Evolutionary conservation across 805 yeast genomes (phyloP), one percentile per base, ranked within the genome.

Genomic region (Yarrowia sp.): DNA sequence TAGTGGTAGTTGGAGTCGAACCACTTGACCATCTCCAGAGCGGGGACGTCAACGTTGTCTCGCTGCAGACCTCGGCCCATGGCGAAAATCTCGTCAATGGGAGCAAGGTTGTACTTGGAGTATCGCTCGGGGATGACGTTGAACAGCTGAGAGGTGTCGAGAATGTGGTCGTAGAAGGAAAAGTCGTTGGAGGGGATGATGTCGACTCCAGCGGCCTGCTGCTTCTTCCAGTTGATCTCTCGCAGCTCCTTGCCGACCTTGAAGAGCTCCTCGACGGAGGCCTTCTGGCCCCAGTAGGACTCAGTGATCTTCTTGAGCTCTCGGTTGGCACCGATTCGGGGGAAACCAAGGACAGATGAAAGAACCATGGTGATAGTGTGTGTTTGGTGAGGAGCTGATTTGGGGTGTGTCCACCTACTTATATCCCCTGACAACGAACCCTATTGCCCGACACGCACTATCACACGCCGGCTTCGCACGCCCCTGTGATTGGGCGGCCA

Each of bases 51-150:
- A 73, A 95, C 97, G 71, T 96, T 96, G 80, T 89, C 87, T 83
- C 95, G 90, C 84, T 95, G 99, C 79, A 95, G 85, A 87, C 99
- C 99, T 86, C 99, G 92, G 82, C 98, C 99, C 98, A 95, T 95
- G 76, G 99, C 99, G 79, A 95, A 95, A 75, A 90, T 81, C 69
- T 91, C 90, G 81, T 95, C 99, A 72, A 95, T 84, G 78, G 91
- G 87, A 71, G 91, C 85, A 78, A 95, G 86, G 74, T 88, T 86
- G 81, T 83, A 90, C 84, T 95, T 89, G 81, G 93, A 83, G 88
- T 95, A 95, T 82, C 98, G 89, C 75, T 91, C 96, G 78, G 99
- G 99, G 77, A 95, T 85, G 73, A 87, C 98, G 77, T 95, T 95
- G 88, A 95, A 92, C 77, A 93, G 82, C 71, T 90, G 81, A 66